Evolutionary conservation across 805 yeast genomes (phyloP), one percentile per base, ranked within the genome.

Genomic region (Metschnikowia koreensis): DNA sequence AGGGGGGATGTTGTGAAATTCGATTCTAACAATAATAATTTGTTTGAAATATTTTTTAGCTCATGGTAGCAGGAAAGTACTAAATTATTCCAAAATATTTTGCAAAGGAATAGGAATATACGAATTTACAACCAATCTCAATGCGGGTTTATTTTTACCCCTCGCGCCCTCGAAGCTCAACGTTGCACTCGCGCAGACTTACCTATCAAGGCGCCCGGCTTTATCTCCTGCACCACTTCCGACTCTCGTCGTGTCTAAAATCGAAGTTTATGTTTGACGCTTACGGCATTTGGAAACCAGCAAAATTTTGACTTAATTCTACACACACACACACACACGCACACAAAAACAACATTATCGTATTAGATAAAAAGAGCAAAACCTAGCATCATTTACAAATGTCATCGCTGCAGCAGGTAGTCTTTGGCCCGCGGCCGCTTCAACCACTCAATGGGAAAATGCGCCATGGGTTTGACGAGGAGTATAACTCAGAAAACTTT

Each of bases 391-490:
- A 13, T n/a, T 10, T 10, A 33, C 36, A 7, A 17, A 54, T 57
- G 58, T 49, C 58, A 9, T 51, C 58, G 31, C 60, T 52, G 48
- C 54, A 51, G 48, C 33, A 42, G 58, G 65, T 55, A 17, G 58
- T 57, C 47, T 65, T 60, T 45, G 73, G 73, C 22, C 72, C 71
- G 16, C 56, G 67, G 44, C 80, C 79, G 37, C 63, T 76, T 50
- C 73, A 70, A 58, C 77, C 80, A 15, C 68, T 82, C 44, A 82
- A 83, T 61, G 77, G 77, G 44, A 79, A 76, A 49, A 78, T 81
- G 70, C 73, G 87, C 46, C 88, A 83, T 63, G 88, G 87, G 5
- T 83, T 83, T 60, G 88, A 82, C 55, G 78, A 81, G 59, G 86
- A 83, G 47, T 80, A 81, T 62, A 78, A 75, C 61, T 74, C 81